Base-by-base conservation (phyloP, 148 eudicot genomes). In the Rhododendron molle region DNA sequence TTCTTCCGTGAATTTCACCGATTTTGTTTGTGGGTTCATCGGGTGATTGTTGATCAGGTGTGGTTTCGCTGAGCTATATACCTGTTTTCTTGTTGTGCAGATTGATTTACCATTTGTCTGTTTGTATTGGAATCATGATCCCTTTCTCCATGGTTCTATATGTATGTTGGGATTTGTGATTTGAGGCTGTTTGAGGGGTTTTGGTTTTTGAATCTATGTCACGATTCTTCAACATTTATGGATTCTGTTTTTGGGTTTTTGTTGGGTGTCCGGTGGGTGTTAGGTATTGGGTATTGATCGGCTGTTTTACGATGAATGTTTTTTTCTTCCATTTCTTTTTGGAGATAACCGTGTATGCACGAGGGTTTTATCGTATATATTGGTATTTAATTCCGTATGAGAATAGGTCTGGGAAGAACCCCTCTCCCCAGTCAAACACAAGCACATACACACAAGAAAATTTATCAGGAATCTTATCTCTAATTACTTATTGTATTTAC, bases 31-130 rank as follows among this genome's bases (percentile, higher is more conserved):
- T 62, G 84, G 52, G 18, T 69, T 83, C 71, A 15, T 36, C 81
- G 62, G 32, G 1, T 49, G 18, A 73, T 73, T 69, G 54, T 0
- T 49, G 18, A 73, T 83, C 85, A 74, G 85, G 85, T 84, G 36
- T 69, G 85, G 58, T 16, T 67, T 49, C 65, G 23, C 36, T 32
- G 20, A 16, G 28, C 36, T 81, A n/a, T 21, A 38, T 40, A 6
- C 71, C 16, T 40, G 15, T 40, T 65, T 65, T 82, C 26, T 34
- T 16, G 32, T 47, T 46, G 16, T 72, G 0, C 20, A 7, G 47
- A 38, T 72, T 72, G 54, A 40, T 34, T 38, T 40, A 40, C 40
- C 11, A 21, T 1, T 34, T 71, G 10, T 5, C 15, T 82, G 2
- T 23, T 16, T n/a, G 1, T 9, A 38, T 60, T 2, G 0, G 40